These are phyloP conservation scores for Cryphonectria nitschkei DNA, from an alignment of 2,329 filamentous ascomycete species.

Conservation along the genomic window DNA sequence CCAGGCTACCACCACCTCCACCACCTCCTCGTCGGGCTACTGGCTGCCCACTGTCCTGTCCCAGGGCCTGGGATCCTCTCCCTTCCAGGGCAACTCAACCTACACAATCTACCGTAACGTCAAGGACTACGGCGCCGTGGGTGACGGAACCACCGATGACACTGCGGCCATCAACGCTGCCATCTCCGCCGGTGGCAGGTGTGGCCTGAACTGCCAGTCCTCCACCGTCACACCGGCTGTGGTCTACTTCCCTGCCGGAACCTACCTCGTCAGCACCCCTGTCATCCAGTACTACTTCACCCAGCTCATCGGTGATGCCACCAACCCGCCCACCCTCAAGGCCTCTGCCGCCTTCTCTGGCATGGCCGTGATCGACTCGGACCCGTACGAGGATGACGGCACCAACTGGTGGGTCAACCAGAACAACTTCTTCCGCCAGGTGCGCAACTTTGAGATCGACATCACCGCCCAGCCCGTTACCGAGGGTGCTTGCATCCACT, in stretches of 20 bases:
- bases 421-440: slow-evolving; percentile 81
- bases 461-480: slow-evolving; percentile 65
- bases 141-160: slow-evolving; percentile 75
- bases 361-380: slow-evolving; percentile 86
- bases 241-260: slow-evolving; percentile 90
- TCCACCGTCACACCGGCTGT: slow-evolving; percentile 82
- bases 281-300: slow-evolving; percentile 91
- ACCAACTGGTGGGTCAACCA: slow-evolving; percentile 80
- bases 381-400: slow-evolving; percentile 75
- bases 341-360: slow-evolving; percentile 73
- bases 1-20: slow-evolving; percentile 10
- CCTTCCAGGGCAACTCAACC: slow-evolving; percentile 58
- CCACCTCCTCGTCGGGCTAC: slow-evolving; percentile 49
- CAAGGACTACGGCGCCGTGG: slow-evolving; percentile 73
- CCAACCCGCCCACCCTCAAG: slow-evolving; percentile 74
- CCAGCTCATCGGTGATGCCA: slow-evolving; percentile 83
- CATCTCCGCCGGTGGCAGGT: slow-evolving; percentile 77
- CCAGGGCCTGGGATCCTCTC: slow-evolving; percentile 66
- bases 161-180: slow-evolving; percentile 86
- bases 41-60: slow-evolving; percentile 70
- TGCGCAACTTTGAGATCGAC: slow-evolving; percentile 83
- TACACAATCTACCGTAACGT: slow-evolving; percentile 82
- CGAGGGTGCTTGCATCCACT: slow-evolving; percentile 74
- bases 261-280: slow-evolving; percentile 78
- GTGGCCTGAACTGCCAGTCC: slow-evolving; percentile 80